Evolutionary conservation across 306 rosid genomes (phyloP), one percentile per base, ranked within the genome.

Genomic region (Sechiopsis laciniata): DNA sequence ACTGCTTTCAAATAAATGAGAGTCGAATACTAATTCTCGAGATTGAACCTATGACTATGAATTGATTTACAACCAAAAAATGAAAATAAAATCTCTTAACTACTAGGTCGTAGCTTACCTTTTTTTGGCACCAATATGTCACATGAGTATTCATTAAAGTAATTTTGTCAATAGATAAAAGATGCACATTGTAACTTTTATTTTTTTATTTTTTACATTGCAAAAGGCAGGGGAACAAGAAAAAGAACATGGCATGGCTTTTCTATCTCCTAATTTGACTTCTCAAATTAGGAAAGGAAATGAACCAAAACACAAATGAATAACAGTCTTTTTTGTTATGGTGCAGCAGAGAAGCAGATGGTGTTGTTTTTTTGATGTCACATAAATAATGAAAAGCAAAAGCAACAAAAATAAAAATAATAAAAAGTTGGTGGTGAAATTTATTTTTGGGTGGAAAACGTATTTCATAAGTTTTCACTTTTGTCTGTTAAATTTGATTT

Each of bases 351-450:
- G 22, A 21, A 32, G 50, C 51, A 62, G 29, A 37, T 64, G 71
- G 52, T 26, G 17, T 67, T 45, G 37, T 46, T 67, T 46, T 60
- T 66, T 45, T 42, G 10, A 5, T 10, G 19, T 42, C 71, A 6
- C 53, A 65, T 42, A 65, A 65, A 68, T 21, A 21, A 68, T 68
- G 56, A 69, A 69, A 69, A 69, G 73, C 58, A 50, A 69, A 69
- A 69, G 73, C 57, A 69, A 22, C n/a, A 32, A 6, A 15, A 15
- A 15, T 12, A 15, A 13, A 61, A 22, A 21, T 52, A 52, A 52
- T 52, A 52, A 15, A 51, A 51, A 52, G 56, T 52, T 52, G 20
- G 52, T 12, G 21, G 58, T 7, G 55, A 13, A 22, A 69, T 22
- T 20, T 69, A 20, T 69, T 69, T 68, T 69, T 12, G 73, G 52